Base-by-base conservation (phyloP, 2,329 filamentous ascomycete genomes). In the Scedosporium dehoogii region DNA sequence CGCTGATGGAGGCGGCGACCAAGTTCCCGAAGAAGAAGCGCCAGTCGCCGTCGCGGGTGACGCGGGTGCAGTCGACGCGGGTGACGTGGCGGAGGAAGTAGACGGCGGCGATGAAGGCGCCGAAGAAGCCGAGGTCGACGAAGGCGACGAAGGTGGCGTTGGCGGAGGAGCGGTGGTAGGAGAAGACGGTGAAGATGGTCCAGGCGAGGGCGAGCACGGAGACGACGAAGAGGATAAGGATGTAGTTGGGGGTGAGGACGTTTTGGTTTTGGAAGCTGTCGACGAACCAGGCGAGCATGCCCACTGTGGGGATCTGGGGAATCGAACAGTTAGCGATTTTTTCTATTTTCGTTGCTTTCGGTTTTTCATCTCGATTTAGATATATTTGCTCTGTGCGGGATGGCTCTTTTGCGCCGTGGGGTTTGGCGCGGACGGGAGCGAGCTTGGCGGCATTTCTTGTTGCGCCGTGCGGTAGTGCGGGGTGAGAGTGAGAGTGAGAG, bases 181-280 rank as follows among this genome's bases (percentile, higher is more conserved):
- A 80, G 79, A 88, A 86, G 65, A 89, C 78, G 6, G 85, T 88
- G 71, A 81, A 81, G 74, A 88, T 73, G 65, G 82, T 76, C 86
- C 86, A 89, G 64, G 82, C 83, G 61, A 82, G 78, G 41, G 78
- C 86, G 61, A 89, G 79, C 18, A 86, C 81, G 25, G 82, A 82
- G 64, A 86, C 82, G 76, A 88, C 87, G 79, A 88, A 88, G 67
- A 88, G 78, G 67, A 88, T 76, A 64, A 89, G 81, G 71, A 88
- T 81, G 71, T 82, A 83, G 72, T 79, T 76, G 25, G 85, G 86
- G 0, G 85, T 85, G 60, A 87, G 76, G 64, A 77, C 70, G 73
- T 88, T 87, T 68, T 72, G 69, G 61, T 74, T 70, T 68, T 81
- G 78, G 73, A 83, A 87, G 67, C 79, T 78, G 73, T 87, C 73